phyloP scores from a whole-genome alignment of 352 stramenopile species.

The Phytophthora fragariae region DNA sequence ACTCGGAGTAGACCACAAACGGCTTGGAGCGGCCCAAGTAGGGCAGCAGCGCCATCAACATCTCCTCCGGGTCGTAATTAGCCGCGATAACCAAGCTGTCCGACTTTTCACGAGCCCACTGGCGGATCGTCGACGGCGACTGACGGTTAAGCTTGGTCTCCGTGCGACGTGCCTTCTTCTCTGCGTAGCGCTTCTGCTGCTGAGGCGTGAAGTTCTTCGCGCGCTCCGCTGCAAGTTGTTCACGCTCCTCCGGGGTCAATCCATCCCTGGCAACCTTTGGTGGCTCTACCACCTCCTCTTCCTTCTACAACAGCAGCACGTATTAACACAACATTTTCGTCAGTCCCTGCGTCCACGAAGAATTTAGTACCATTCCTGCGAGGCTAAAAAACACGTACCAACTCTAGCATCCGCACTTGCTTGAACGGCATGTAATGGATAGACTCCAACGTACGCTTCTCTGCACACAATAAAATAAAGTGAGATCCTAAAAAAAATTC shows the following conservation, averaged over 20 bases:
- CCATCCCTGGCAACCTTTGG: constrained; percentile 59
- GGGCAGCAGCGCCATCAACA: constrained; percentile 90
- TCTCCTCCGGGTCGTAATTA: constrained; percentile 90
- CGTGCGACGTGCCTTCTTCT: constrained; percentile 75
- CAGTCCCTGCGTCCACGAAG: neutral
- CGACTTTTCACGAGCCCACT: constrained; percentile 75
- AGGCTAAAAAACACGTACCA: constrained; percentile 30
- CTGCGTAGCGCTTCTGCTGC: constrained; percentile 81
- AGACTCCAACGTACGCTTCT: constrained; percentile 74
- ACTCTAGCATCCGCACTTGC: constrained; percentile 55
- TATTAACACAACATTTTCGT: neutral
- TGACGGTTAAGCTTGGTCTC: constrained; percentile 85
- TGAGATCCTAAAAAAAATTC: constrained; percentile 1
- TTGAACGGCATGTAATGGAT: constrained; percentile 84
- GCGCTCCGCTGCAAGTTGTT: constrained; percentile 73
- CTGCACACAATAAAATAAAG: constrained; percentile 26
- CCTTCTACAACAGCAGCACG: constrained; percentile 32
- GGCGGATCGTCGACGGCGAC: constrained; percentile 67
- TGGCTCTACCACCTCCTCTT: constrained; percentile 60
- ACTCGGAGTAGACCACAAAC: constrained; percentile 97
- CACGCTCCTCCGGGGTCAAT: constrained; percentile 66
- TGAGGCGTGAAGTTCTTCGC: constrained; percentile 85
- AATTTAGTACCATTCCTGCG: neutral
- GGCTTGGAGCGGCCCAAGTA: constrained; percentile 92
- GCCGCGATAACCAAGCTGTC: constrained; percentile 92